phyloP scores from a whole-genome alignment of 2,329 filamentous ascomycete genomes.

The Nigrospora sphaerica region DNA sequence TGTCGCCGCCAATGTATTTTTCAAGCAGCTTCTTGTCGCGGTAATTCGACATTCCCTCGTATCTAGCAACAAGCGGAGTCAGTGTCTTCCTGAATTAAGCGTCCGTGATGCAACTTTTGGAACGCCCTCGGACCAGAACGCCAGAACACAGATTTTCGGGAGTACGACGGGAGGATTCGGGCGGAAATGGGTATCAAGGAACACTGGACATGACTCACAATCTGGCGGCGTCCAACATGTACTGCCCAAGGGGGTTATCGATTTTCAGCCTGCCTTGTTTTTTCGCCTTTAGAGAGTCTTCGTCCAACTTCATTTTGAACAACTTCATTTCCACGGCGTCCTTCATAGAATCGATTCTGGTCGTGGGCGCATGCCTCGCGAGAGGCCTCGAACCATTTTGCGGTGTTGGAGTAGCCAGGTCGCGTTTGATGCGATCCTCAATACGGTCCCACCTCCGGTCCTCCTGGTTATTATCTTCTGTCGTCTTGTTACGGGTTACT shows the following conservation, averaged over 20 bases:
- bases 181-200: too few relatives aligned
- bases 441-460: background rate
- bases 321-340: background rate
- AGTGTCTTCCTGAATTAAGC: too few relatives aligned
- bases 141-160: too few relatives aligned
- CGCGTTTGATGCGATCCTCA: background rate
- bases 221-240: constrained; percentile 15
- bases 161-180: too few relatives aligned
- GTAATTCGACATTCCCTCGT: constrained; percentile 27
- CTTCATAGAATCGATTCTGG: background rate
- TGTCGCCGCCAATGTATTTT: constrained; percentile 22
- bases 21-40: constrained; percentile 25
- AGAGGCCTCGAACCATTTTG: background rate
- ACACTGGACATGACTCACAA: background rate
- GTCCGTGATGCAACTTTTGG: too few relatives aligned
- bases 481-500: background rate
- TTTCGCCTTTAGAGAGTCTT: background rate
- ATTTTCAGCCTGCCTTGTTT: constrained; percentile 3
- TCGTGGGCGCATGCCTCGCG: background rate
- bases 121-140: too few relatives aligned
- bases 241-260: constrained; percentile 14
- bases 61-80: constrained; percentile 14
- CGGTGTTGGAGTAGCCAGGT: background rate
- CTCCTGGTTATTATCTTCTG: background rate
- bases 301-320: background rate